phyloP scores from a whole-genome alignment of 352 stramenopile species.

The Pythium volutum region DNA sequence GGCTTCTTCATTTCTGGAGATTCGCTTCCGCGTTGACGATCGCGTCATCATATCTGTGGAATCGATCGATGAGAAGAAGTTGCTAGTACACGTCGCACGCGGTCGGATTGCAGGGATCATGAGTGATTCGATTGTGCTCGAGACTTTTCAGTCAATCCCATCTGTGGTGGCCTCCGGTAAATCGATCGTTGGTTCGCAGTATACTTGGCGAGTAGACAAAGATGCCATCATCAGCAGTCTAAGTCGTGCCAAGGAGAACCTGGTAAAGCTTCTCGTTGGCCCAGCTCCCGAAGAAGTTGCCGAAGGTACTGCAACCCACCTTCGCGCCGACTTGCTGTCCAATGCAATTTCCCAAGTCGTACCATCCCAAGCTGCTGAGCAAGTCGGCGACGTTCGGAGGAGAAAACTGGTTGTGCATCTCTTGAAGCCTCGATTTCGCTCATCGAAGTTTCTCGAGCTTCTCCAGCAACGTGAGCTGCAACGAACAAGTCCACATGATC shows the following conservation, averaged over 20 bases:
- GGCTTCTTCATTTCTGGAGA: slow-evolving; percentile 37
- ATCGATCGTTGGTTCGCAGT: slow-evolving; percentile 58
- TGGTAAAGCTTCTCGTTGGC: slow-evolving; percentile 69
- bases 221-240: slow-evolving; percentile 66
- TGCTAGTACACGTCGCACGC: slow-evolving; percentile 63
- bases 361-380: slow-evolving; percentile 21
- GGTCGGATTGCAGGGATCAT: slow-evolving; percentile 52
- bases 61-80: slow-evolving; percentile 55
- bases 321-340: slow-evolving; percentile 20
- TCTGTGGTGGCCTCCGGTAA: slow-evolving; percentile 48
- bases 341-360: slow-evolving; percentile 14
- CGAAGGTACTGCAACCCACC: slow-evolving; percentile 32
- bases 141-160: slow-evolving; percentile 59
- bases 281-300: slow-evolving; percentile 39
- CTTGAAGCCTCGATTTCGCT: slow-evolving; percentile 55
- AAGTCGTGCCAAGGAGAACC: slow-evolving; percentile 70
- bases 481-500: not conserved
- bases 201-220: slow-evolving; percentile 77
- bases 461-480: slow-evolving; percentile 29
- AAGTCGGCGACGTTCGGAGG: slow-evolving; percentile 43
- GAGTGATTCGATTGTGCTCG: slow-evolving; percentile 41
- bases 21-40: slow-evolving; percentile 65
- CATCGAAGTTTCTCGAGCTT: slow-evolving; percentile 38
- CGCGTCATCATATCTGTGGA: slow-evolving; percentile 73
- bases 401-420: slow-evolving; percentile 68